Evolutionary conservation across 257 asterid genomes (phyloP).

Genomic region (Salvia hispanica): DNA sequence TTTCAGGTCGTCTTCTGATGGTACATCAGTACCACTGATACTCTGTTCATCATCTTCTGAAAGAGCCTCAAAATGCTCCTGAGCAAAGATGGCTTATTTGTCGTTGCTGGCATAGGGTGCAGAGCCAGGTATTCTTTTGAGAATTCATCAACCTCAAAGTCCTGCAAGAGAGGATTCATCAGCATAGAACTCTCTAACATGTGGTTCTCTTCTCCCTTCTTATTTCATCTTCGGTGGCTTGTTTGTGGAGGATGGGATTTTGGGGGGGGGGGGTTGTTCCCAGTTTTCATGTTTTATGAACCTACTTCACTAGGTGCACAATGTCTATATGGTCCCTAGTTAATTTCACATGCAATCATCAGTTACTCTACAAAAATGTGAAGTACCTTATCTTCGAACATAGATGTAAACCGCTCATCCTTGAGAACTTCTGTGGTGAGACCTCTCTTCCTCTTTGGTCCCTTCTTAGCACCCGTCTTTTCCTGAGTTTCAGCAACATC

Average conservation of each 20-base stretch:
- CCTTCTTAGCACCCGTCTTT: constrained; percentile 58
- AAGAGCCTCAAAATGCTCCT: constrained; percentile 80
- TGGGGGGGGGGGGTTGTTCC: neutral
- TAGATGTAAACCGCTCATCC: constrained; percentile 66
- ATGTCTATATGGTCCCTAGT: neutral
- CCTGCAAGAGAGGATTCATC: constrained; percentile 53
- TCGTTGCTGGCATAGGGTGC: constrained; percentile 73
- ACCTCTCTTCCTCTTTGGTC: constrained; percentile 76
- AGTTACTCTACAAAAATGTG: neutral
- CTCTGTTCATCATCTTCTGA: constrained; percentile 57
- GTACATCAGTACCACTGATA: constrained; percentile 59
- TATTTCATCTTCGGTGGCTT: neutral
- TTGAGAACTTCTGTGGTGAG: constrained; percentile 63
- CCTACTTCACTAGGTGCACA: constrained; percentile 1
- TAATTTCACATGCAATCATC: constrained; percentile 12
- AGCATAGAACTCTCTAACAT: neutral
- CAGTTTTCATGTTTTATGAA: neutral
- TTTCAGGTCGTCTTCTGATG: constrained; percentile 58
- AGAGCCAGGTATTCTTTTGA: constrained; percentile 69
- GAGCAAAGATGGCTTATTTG: constrained; percentile 62
- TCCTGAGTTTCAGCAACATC: constrained; percentile 43
- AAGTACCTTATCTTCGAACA: constrained; percentile 71
- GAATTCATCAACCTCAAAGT: constrained; percentile 74
- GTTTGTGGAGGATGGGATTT: neutral
- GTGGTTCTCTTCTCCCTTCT: neutral